Evolutionary conservation across 345 rosid species (phyloP), one percentile per base, ranked within the genome.

Genomic region (Populus ilicifolia): DNA sequence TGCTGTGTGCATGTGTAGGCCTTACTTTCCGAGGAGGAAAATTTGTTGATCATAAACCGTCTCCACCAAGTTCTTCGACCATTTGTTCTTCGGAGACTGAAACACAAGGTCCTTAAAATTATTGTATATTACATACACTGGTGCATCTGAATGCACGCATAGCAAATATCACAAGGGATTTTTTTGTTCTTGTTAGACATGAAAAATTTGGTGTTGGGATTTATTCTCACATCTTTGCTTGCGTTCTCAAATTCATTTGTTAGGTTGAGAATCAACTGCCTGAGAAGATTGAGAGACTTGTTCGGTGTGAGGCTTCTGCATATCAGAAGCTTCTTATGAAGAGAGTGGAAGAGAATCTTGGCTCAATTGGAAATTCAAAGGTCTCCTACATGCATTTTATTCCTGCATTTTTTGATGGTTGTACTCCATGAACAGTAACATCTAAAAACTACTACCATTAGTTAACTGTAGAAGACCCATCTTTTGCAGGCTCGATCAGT

Each of bases 1-100:
- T 61, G 50, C 18, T 63, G 33, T 54, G 36, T 80, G 6, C 73
- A 7, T 77, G 46, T 83, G 66, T 48, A 94, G 98, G 97, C 98
- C 48, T 84, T 94, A 67, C 85, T 94, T 59, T 94, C 98, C 10
- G 98, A 94, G 87, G 97, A 94, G 85, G 98, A 94, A 86, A 94
- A 94, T 85, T 84, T 94, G 71, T 82, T 94, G 89, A 89, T 94
- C 59, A 94, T 92, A 71, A 94, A 94, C 69, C 98, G 98, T 70
- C 92, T 94, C 75, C 98, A 94, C 76, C 98, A 94, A 90, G 98
- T 94, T 82, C 96, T 94, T 80, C 85, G 98, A 70, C 98, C 98
- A 80, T 94, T 94, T 84, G 97, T 94, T 50, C 92, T 94, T 64
- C 93, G 98, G 62, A 86, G 98, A 83, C 85, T 94, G 80, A 94